Percentiles rank a stretch among this genome's conserved stretches.
phyloP scores from a whole-genome alignment of 371 early-diverging fungal species.

The Smittium mucronatum region DNA sequence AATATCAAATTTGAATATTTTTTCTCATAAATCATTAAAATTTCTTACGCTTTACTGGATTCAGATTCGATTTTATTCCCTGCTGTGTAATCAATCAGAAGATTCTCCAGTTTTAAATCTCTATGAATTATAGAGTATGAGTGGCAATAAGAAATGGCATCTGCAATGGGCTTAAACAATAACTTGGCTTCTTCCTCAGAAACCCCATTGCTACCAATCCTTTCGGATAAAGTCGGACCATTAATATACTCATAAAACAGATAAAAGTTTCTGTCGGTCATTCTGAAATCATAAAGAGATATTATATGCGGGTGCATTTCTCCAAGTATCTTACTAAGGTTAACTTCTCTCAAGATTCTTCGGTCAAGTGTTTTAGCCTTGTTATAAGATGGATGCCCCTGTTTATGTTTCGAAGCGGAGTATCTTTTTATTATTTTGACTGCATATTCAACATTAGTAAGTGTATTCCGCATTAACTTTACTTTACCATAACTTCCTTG shows the following conservation, averaged over 20 bases:
- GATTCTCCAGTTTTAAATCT: constrained; percentile 90
- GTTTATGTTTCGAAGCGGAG: constrained; percentile 22
- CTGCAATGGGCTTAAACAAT: constrained; percentile 68
- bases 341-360: constrained; percentile 37
- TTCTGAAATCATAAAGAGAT: constrained; percentile 43
- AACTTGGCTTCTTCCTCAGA: constrained; percentile 55
- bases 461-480: constrained; percentile 43
- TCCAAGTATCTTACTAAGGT: constrained; percentile 55
- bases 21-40: too few species aligned
- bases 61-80: neutral
- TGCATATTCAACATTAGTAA: constrained; percentile 48
- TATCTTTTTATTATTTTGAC: constrained; percentile 69
- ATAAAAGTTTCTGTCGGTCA: constrained; percentile 53
- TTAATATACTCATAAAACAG: constrained; percentile 74
- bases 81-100: constrained; percentile 45
- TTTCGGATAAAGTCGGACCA: constrained; percentile 62
- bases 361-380: constrained; percentile 32
- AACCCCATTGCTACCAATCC: constrained; percentile 55
- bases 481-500: constrained; percentile 70
- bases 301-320: constrained; percentile 37
- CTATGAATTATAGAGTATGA: constrained; percentile 50
- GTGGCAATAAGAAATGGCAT: constrained; percentile 54
- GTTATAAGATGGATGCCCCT: constrained; percentile 21
- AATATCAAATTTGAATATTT: too few species aligned
- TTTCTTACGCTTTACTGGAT: constrained; percentile 7